Evolutionary conservation across 441 rosid genomes (phyloP).

Genomic region (Syzygium syzygioides): DNA sequence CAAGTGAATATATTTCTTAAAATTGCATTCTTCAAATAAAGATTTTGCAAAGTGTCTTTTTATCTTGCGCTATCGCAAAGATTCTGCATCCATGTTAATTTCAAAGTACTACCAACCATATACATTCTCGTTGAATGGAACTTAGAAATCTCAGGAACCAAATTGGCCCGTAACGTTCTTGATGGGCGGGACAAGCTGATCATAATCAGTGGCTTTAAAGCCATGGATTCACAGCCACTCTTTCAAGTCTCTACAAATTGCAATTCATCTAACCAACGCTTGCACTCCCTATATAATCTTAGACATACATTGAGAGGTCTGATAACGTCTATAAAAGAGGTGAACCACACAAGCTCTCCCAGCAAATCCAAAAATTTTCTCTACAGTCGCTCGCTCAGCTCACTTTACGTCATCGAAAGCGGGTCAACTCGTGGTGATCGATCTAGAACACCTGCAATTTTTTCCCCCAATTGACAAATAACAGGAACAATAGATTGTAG

Average conservation of each 20-base stretch:
- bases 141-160: not conserved
- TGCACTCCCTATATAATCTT: fast-evolving
- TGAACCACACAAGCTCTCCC: not conserved
- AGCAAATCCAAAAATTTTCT: not conserved
- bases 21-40: not conserved
- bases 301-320: not conserved
- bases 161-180: not conserved
- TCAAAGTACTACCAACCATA: not conserved
- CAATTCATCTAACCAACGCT: not conserved
- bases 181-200: not conserved
- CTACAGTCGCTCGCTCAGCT: not conserved
- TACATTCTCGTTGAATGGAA: not conserved
- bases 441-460: not conserved
- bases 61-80: not conserved
- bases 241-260: not conserved
- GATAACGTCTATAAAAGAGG: not conserved
- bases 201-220: too few species aligned
- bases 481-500: not conserved
- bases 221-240: too few species aligned
- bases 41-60: not conserved
- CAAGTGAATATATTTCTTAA: too few species aligned
- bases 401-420: not conserved
- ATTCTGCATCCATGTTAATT: not conserved
- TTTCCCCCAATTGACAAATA: not conserved
- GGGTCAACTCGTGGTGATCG: not conserved